Percentiles rank a stretch among this genome's conserved stretches.
phyloP scores from a whole-genome alignment of 768 basidiomycete genomes.

The Cystofilobasidium bisporidii region DNA sequence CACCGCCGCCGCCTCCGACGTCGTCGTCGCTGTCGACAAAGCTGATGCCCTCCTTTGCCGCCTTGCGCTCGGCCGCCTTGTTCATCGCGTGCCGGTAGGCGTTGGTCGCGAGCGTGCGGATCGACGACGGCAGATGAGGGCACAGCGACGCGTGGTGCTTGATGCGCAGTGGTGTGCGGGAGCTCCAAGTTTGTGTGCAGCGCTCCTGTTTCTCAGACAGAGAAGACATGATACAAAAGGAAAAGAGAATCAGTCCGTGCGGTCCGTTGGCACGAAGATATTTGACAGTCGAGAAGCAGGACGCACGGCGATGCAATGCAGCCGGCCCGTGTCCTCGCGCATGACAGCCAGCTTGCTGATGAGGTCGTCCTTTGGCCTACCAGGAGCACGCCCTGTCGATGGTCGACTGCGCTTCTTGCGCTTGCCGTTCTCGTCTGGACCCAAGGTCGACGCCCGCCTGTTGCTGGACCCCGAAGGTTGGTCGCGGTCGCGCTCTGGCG shows the following conservation, averaged over 20 bases:
- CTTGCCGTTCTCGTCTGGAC: not conserved
- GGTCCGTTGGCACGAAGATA: too few species aligned
- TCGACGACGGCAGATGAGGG: not conserved
- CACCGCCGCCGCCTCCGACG: too few species aligned
- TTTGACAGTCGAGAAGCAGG: not conserved
- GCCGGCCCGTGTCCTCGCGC: not conserved
- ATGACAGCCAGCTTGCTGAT: not conserved
- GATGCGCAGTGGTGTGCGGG: not conserved
- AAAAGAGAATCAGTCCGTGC: not conserved
- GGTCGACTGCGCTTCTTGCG: not conserved
- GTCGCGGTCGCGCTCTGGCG: too few species aligned
- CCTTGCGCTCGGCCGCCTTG: not conserved
- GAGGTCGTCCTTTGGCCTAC: not conserved
- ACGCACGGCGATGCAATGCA: conserved; percentile 1
- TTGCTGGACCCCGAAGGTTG: not conserved
- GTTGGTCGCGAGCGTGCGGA: not conserved
- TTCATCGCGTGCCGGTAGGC: not conserved
- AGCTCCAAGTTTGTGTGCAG: not conserved
- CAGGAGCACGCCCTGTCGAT: not conserved
- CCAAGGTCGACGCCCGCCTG: not conserved
- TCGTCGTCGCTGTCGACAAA: not conserved
- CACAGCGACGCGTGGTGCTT: conserved; percentile 3
- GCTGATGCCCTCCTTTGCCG: not conserved
- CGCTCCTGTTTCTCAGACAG: too few species aligned
- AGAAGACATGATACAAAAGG: not conserved